phyloP scores from a whole-genome alignment of 2,329 filamentous ascomycete genomes.

The Talaromyces funiculosus region DNA sequence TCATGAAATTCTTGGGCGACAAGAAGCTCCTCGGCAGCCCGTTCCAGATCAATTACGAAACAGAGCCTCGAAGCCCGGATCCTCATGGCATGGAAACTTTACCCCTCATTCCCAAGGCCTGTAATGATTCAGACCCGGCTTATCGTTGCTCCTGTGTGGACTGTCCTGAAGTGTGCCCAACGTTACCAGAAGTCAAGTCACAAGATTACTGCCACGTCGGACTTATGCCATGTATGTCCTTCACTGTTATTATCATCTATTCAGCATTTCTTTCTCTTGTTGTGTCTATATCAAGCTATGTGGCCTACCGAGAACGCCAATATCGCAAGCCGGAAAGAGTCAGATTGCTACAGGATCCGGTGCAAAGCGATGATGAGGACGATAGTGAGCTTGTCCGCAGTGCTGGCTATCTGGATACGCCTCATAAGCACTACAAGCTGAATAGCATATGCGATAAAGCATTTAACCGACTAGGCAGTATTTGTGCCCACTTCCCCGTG shows the following conservation, averaged over 20 bases:
- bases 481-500: constrained; percentile 75
- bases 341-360: constrained; percentile 77
- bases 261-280: constrained; percentile 65
- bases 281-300: constrained; percentile 63
- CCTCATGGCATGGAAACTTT: constrained; percentile 67
- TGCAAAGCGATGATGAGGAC: constrained; percentile 86
- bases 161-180: constrained; percentile 78
- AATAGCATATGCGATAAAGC: constrained; percentile 76
- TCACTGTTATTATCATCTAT: constrained; percentile 84
- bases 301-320: constrained; percentile 68
- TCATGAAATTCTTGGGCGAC: constrained; percentile 87
- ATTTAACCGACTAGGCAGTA: constrained; percentile 74
- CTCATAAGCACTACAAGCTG: constrained; percentile 71
- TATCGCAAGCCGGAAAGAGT: constrained; percentile 73
- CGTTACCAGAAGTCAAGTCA: constrained; percentile 68
- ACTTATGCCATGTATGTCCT: constrained; percentile 84
- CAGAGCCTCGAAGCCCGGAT: constrained; percentile 54
- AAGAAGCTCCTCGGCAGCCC: constrained; percentile 87
- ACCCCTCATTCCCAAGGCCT: constrained; percentile 70
- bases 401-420: constrained; percentile 70
- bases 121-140: constrained; percentile 79
- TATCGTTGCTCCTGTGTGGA: constrained; percentile 93
- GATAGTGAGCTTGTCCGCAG: constrained; percentile 79
- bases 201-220: constrained; percentile 74
- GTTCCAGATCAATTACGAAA: constrained; percentile 89